Base-by-base conservation (phyloP, 2,329 filamentous ascomycete genomes). In the Colletotrichum melonis region DNA sequence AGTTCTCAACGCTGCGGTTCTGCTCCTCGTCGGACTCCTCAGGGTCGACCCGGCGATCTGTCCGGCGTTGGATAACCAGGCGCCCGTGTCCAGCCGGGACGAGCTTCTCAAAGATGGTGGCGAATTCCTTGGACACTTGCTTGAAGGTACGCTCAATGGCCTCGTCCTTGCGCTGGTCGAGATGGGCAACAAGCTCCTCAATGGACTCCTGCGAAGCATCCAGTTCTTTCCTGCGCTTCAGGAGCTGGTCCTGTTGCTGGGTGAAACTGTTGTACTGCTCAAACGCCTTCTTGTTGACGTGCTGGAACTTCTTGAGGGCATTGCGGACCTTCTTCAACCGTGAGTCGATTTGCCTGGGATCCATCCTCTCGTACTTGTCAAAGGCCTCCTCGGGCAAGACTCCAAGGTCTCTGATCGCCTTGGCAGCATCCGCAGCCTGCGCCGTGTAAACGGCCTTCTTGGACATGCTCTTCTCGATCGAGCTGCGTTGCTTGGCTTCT, bases 201-300 rank as follows among this genome's bases (percentile, higher is more conserved):
- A 99, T 99, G 1, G 94, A 96, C 46, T 88, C 88, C 77, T 97
- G 95, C 3, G 94, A 96, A 16, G 91, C 92, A 78, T 98, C 95
- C 12, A 99, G 91, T 81, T 98, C 97, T 78, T 92, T 90, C 63
- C 96, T 91, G 77, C 97, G 93, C 79, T 94, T 93, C 63, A 94
- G 93, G 22, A 99, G 88, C 26, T 93, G 93, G 75, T 98, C 95
- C 70, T 97, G 93, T 83, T 98, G 95, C 63, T 92, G 93, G 8
- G 96, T 98, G 82, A 98, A 99, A 84, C 92, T 97, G 85, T 96
- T 97, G 86, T 98, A 99, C 82, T 99, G 97, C 84, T 99, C 97
- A 80, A 98, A 98, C 0, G 97, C 97, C 85, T 99, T 98, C 86
- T 98, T 99, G 89, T 99, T 99, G 85, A 99, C 95, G 79, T 98